These are phyloP conservation scores for Emmonsiellopsis sp. DNA, from an alignment of 2,329 filamentous ascomycete species.

Conservation along the genomic window DNA sequence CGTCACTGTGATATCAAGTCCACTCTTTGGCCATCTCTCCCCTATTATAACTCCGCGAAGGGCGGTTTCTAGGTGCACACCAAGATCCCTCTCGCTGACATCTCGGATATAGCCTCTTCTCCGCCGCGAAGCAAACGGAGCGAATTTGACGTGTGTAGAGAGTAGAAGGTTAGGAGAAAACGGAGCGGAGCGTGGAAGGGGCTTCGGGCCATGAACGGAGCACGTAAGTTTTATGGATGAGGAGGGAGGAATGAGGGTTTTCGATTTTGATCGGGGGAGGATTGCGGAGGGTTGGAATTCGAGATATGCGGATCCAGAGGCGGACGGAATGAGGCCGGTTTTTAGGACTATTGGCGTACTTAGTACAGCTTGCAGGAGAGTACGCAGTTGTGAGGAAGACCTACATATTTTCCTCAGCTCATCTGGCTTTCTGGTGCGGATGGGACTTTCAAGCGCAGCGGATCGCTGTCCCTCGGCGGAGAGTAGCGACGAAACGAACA, in stretches of 20 bases:
- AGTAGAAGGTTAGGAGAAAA: constrained; percentile 90
- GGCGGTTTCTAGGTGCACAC: constrained; percentile 83
- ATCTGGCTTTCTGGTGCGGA: constrained; percentile 54
- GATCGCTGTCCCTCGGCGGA: constrained; percentile 39
- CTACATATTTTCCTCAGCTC: constrained; percentile 79
- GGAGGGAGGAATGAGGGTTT: constrained; percentile 42
- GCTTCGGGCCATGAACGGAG: constrained; percentile 85
- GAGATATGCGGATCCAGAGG: constrained; percentile 74
- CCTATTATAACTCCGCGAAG: constrained; percentile 83
- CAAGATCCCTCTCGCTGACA: constrained; percentile 75
- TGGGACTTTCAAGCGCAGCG: constrained; percentile 37
- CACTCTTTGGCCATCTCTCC: constrained; percentile 96
- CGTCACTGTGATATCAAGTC: constrained; percentile 88
- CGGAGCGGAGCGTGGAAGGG: constrained; percentile 76
- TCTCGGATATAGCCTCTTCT: constrained; percentile 81
- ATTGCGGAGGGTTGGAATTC: constrained; percentile 42
- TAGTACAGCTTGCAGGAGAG: not conserved
- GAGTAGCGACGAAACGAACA: constrained; percentile 47
- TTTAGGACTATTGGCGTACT: constrained; percentile 57
- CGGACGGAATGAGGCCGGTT: constrained; percentile 85
- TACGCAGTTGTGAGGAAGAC: constrained; percentile 22
- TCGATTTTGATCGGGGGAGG: constrained; percentile 33
- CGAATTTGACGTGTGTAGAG: constrained; percentile 90
- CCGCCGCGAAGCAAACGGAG: constrained; percentile 78
- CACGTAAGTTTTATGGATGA: constrained; percentile 83